Evolutionary conservation across 2,329 filamentous ascomycete genomes (phyloP).

Genomic region (Scleromitrula shiraiana): DNA sequence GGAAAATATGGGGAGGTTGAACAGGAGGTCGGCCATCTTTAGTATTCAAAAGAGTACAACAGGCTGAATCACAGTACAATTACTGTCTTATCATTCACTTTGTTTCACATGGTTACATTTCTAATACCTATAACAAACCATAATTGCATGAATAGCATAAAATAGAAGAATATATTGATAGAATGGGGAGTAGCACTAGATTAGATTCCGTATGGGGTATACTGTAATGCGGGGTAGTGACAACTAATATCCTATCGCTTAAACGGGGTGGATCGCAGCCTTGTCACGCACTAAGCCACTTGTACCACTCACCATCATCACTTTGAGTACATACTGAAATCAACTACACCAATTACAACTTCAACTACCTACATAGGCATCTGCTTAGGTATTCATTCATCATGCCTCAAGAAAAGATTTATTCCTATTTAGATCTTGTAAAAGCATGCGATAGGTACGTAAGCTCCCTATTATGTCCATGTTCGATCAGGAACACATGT

Average conservation of each 20-base stretch:
- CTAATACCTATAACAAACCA: background rate
- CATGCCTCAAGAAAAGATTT: too few relatives aligned
- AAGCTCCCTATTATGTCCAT: too few relatives aligned
- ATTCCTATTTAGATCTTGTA: conserved; percentile 33
- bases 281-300: too few relatives aligned
- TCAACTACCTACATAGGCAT: too few relatives aligned
- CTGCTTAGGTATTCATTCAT: too few relatives aligned
- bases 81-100: too few relatives aligned
- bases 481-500: too few relatives aligned
- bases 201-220: background rate
- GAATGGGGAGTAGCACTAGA: background rate
- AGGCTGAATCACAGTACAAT: background rate
- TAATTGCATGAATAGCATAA: background rate
- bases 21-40: background rate
- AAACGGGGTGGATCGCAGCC: background rate
- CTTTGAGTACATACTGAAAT: too few relatives aligned
- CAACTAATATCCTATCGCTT: background rate
- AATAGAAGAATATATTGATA: too few relatives aligned
- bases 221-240: background rate
- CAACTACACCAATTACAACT: too few relatives aligned
- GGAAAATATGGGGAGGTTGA: background rate
- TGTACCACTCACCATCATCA: too few relatives aligned
- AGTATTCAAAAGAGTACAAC: background rate
- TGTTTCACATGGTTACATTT: too few relatives aligned
- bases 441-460: conserved; percentile 37